These are phyloP conservation scores for Pythium vanterpoolii DNA, from an alignment of 352 stramenopile species.

Conservation along the genomic window DNA sequence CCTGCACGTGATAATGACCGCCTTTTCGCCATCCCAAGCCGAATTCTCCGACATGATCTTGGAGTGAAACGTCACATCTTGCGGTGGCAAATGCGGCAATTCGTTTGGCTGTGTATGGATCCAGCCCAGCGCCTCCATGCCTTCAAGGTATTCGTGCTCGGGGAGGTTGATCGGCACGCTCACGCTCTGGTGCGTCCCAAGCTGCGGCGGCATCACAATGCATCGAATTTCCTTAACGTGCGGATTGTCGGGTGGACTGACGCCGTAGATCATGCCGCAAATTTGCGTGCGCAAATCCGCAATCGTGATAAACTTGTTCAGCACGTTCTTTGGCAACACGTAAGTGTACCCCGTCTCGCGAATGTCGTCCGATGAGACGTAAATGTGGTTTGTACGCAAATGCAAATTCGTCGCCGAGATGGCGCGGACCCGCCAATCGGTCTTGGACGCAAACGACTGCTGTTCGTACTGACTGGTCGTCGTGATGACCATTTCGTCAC, in stretches of 20 bases:
- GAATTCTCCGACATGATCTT: conserved; percentile 97
- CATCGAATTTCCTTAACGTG: conserved; percentile 99
- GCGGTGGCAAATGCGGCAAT: conserved; percentile 93
- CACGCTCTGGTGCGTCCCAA: conserved; percentile 97
- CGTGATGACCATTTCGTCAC: conserved; percentile 99
- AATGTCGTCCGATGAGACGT: conserved; percentile 98
- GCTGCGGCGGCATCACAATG: conserved; percentile 99
- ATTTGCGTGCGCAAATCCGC: conserved; percentile 97
- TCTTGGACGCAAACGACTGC: conserved; percentile 99
- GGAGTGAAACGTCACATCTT: conserved; percentile 96
- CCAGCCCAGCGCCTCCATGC: conserved; percentile 98
- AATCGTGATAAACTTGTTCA: conserved; percentile 99
- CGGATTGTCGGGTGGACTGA: conserved; percentile 97
- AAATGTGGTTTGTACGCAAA: conserved; percentile 99
- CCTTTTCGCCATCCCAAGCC: conserved; percentile 96
- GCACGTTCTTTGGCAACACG: conserved; percentile 99
- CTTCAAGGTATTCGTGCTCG: conserved; percentile 96
- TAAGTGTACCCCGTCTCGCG: conserved; percentile 98
- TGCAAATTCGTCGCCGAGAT: conserved; percentile 99
- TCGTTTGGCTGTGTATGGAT: conserved; percentile 99
- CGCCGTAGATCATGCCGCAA: conserved; percentile 98
- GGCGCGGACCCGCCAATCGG: conserved; percentile 98
- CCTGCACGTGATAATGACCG: conserved; percentile 96
- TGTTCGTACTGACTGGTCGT: conserved; percentile 99
- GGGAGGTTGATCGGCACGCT: conserved; percentile 97